Conservation (phyloP, 257 asterid genomes). For the Nicotiana noctiflora region DNA sequence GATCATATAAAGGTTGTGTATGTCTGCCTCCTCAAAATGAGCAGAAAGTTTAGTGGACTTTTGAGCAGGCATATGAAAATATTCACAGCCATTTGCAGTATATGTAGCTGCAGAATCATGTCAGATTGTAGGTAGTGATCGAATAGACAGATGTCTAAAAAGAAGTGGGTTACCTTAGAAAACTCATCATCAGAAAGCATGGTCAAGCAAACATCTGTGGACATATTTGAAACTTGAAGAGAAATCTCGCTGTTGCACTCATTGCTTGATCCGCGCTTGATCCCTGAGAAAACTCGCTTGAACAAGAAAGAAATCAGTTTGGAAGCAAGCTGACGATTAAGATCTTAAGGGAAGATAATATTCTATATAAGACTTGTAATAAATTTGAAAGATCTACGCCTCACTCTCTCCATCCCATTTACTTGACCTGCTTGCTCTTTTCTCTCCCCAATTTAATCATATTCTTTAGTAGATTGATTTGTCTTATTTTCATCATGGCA, state of each 20-base stretch:
- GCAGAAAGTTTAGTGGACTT: not conserved
- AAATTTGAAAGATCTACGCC: not conserved
- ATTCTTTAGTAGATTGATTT: not conserved
- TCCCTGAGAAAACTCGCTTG: conserved; percentile 30
- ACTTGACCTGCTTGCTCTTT: not conserved
- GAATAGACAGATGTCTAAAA: not conserved
- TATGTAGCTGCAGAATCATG: not conserved
- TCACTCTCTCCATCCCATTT: not conserved
- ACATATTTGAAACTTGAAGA: conserved; percentile 32
- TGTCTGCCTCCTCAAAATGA: conserved; percentile 1
- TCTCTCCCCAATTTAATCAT: not conserved
- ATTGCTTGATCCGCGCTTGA: conserved; percentile 21
- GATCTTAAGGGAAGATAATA: not conserved
- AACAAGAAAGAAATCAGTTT: conserved; percentile 5
- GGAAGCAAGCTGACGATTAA: conserved; percentile 5
- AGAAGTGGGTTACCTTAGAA: conserved; percentile 31
- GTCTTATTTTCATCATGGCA: not conserved
- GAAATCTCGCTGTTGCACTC: conserved; percentile 26
- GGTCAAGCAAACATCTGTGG: conserved; percentile 28
- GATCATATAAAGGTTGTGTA: not conserved
- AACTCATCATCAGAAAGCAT: conserved; percentile 41
- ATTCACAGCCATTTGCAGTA: not conserved
- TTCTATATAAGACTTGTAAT: not conserved
- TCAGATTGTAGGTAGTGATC: not conserved
- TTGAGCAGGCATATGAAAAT: not conserved